These are phyloP conservation scores for Globisporangium abappressorium DNA, from an alignment of 352 stramenopile genomes.

Conservation along the genomic window DNA sequence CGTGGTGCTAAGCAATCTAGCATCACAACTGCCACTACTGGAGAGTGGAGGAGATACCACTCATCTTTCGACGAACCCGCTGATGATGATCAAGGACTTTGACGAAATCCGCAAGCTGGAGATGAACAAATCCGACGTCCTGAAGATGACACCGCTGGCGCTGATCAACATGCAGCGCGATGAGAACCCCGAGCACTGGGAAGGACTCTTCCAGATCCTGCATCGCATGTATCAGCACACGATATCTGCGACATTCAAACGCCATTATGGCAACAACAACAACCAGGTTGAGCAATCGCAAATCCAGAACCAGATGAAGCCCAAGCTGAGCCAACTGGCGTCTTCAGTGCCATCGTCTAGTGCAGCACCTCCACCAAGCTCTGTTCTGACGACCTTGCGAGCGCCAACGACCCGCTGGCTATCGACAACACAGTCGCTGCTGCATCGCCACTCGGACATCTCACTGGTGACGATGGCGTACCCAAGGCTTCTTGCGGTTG, in stretches of 20 bases:
- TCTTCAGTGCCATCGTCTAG: background rate
- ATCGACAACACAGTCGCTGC: conserved; percentile 23
- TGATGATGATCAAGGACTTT: conserved; percentile 32
- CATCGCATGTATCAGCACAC: conserved; percentile 27
- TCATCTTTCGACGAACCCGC: conserved; percentile 6
- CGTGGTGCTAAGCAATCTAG: conserved; percentile 3
- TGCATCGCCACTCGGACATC: conserved; percentile 22
- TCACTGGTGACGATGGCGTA: conserved; percentile 29
- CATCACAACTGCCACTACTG: conserved; percentile 1
- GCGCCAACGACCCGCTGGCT: conserved; percentile 2
- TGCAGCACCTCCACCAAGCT: background rate
- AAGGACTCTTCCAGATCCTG: conserved; percentile 47
- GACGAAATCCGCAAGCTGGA: conserved; percentile 33
- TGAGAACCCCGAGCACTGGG: conserved; percentile 25
- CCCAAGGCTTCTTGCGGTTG: conserved; percentile 28
- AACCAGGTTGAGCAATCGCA: background rate
- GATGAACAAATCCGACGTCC: conserved; percentile 26
- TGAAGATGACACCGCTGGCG: conserved; percentile 38
- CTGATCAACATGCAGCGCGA: conserved; percentile 40
- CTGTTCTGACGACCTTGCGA: background rate
- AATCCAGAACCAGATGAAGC: background rate
- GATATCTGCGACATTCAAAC: conserved; percentile 20
- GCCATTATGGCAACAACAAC: background rate
- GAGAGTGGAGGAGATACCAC: background rate
- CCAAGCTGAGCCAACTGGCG: background rate